These are phyloP conservation scores for Aphanomyces invadans DNA, from an alignment of 352 stramenopile species.

Conservation along the genomic window DNA sequence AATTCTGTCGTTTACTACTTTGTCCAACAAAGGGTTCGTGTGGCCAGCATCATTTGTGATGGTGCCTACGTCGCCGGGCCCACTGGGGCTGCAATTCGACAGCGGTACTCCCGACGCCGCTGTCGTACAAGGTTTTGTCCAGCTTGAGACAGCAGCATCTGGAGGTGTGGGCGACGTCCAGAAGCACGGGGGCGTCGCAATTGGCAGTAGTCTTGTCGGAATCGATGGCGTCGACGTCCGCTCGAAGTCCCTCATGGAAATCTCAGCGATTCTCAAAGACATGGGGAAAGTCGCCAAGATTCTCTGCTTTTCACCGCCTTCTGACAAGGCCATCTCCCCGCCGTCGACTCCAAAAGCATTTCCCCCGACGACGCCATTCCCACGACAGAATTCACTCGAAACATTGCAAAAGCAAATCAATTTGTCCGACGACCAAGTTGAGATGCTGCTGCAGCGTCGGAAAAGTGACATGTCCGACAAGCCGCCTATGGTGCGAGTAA, in stretches of 20 bases:
- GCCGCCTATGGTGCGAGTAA: background rate
- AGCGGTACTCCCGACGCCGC: conserved; percentile 21
- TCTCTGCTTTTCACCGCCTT: conserved; percentile 36
- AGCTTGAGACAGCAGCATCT: background rate
- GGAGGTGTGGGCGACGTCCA: conserved; percentile 24
- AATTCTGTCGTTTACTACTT: conserved; percentile 47
- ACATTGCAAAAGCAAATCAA: background rate
- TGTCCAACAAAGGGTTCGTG: conserved; percentile 35
- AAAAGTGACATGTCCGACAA: background rate
- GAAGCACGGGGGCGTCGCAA: conserved; percentile 27
- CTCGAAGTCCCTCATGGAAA: conserved; percentile 31
- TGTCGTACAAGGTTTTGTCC: conserved; percentile 28
- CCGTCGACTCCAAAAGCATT: background rate
- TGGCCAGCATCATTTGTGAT: conserved; percentile 21
- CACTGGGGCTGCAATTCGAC: conserved; percentile 34
- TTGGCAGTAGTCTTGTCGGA: conserved; percentile 40
- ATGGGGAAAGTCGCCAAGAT: conserved; percentile 28
- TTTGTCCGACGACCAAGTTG: conserved; percentile 8
- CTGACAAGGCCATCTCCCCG: too few species aligned
- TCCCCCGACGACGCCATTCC: background rate
- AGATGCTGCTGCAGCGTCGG: background rate
- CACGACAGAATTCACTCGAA: background rate
- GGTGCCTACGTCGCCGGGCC: conserved; percentile 27
- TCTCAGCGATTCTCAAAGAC: conserved; percentile 32
- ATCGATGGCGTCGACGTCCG: conserved; percentile 43